Percentiles rank a stretch among this genome's conserved stretches.
phyloP scores from a whole-genome alignment of 129 eudicot genomes.

The Scalesia atractyloides region DNA sequence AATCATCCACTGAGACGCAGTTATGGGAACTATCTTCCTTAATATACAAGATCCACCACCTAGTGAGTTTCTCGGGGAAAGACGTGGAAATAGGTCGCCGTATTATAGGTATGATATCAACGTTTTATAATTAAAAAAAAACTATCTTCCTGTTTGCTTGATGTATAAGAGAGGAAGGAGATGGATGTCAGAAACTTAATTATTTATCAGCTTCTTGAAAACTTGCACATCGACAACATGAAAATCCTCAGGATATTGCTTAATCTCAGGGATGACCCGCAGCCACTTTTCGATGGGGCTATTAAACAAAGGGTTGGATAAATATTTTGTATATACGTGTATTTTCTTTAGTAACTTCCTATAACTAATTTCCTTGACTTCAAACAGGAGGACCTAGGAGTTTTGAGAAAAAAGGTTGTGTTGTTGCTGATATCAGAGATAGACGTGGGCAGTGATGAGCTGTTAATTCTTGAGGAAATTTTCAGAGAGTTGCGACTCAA shows the following conservation, averaged over 20 bases:
- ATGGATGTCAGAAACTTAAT: conserved; percentile 44
- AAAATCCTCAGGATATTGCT: conserved; percentile 51
- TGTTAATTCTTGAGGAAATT: conserved; percentile 48
- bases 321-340: too few relatives aligned
- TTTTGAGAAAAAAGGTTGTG: conserved; percentile 54
- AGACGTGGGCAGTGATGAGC: conserved; percentile 52
- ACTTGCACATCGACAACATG: conserved; percentile 71
- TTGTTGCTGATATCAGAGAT: conserved; percentile 65
- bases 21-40: conserved; percentile 66
- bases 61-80: conserved; percentile 48
- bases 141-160: conserved; percentile 18
- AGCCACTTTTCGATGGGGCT: too few relatives aligned
- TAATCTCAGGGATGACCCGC: too few relatives aligned
- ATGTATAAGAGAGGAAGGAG: conserved; percentile 56
- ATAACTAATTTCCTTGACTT: too few relatives aligned
- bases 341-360: too few relatives aligned
- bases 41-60: conserved; percentile 60
- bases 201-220: conserved; percentile 41
- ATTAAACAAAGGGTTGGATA: too few relatives aligned
- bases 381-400: conserved; percentile 58
- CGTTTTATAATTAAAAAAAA: conserved; percentile 9
- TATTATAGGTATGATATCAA: conserved; percentile 41
- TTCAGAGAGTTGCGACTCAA: too few relatives aligned
- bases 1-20: conserved; percentile 44
- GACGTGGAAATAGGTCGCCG: conserved; percentile 38